Percentiles rank a stretch among this genome's conserved stretches.
Conservation (phyloP, 176 grass and related monocot genomes). For the Triticum urartu region DNA sequence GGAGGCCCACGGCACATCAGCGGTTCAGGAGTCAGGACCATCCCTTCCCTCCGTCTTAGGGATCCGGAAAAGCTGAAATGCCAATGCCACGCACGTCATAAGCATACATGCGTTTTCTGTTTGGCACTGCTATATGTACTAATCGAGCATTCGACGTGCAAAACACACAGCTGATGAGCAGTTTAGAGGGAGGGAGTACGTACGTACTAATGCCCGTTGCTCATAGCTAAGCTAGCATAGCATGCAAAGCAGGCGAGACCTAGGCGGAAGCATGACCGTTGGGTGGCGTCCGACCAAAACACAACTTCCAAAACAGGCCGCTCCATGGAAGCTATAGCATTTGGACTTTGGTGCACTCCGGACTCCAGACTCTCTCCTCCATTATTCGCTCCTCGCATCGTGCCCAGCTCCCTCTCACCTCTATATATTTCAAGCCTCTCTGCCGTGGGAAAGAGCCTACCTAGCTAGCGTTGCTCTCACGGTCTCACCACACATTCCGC, state of each 20-base stretch:
- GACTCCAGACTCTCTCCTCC: neutral
- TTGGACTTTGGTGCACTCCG: constrained; percentile 24
- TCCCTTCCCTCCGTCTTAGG: constrained; percentile 31
- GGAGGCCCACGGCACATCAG: constrained; percentile 16
- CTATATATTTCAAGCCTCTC: constrained; percentile 40
- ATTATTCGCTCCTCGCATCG: constrained; percentile 24
- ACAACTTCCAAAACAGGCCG: constrained; percentile 22
- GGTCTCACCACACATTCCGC: constrained; percentile 2
- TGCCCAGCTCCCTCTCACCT: neutral
- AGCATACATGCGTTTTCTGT: neutral
- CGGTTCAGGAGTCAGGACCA: neutral
- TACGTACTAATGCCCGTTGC: neutral
- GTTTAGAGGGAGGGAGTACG: neutral
- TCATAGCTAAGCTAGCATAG: neutral
- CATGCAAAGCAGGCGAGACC: constrained; percentile 1
- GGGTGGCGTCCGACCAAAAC: constrained; percentile 28
- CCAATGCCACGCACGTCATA: neutral
- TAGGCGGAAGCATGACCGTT: constrained; percentile 39
- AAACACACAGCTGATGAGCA: no score
- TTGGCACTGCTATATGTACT: no score
- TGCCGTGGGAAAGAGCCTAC: neutral
- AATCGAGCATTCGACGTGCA: neutral
- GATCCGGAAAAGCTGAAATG: constrained; percentile 41
- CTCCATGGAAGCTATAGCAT: neutral
- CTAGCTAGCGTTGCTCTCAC: neutral